These are phyloP conservation scores for Suillus variegatus DNA, from an alignment of 768 basidiomycete species.

Conservation along the genomic window DNA sequence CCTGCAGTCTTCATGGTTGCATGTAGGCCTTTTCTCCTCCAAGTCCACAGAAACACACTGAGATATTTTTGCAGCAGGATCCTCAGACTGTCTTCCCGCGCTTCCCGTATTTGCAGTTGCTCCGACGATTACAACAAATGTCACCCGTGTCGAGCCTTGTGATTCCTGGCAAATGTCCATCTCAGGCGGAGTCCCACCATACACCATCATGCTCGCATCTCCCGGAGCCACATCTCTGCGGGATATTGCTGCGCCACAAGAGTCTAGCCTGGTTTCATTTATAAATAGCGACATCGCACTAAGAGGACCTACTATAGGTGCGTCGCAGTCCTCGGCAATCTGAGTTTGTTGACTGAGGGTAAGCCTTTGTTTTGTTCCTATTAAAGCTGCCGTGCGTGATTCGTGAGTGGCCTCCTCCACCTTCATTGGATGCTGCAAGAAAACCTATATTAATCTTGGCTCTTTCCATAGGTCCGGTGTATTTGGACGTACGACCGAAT, in stretches of 20 bases:
- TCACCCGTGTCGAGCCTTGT: constrained; percentile 43
- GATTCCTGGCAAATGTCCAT: constrained; percentile 48
- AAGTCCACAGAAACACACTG: not conserved
- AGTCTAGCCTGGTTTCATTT: constrained; percentile 40
- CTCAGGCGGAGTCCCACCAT: constrained; percentile 46
- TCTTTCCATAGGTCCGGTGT: constrained; percentile 37
- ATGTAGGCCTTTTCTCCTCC: constrained; percentile 22
- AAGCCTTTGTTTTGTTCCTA: constrained; percentile 7
- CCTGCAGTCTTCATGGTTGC: constrained; percentile 36
- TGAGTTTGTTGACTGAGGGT: not conserved
- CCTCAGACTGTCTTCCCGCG: constrained; percentile 24
- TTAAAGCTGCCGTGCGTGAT: constrained; percentile 41
- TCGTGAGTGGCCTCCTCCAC: constrained; percentile 35
- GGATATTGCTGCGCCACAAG: constrained; percentile 38
- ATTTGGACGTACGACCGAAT: constrained; percentile 23
- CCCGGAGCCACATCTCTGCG: constrained; percentile 40
- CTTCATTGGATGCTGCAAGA: not conserved
- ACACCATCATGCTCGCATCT: constrained; percentile 42
- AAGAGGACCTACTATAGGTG: constrained; percentile 25
- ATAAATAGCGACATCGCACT: constrained; percentile 42
- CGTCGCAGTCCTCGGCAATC: constrained; percentile 33
- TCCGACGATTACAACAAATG: constrained; percentile 37
- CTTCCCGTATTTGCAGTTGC: constrained; percentile 25
- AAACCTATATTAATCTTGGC: not conserved
- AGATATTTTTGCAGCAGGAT: constrained; percentile 27